phyloP scores from a whole-genome alignment of 2,329 filamentous ascomycete species.

The Didymella arachidicola region DNA sequence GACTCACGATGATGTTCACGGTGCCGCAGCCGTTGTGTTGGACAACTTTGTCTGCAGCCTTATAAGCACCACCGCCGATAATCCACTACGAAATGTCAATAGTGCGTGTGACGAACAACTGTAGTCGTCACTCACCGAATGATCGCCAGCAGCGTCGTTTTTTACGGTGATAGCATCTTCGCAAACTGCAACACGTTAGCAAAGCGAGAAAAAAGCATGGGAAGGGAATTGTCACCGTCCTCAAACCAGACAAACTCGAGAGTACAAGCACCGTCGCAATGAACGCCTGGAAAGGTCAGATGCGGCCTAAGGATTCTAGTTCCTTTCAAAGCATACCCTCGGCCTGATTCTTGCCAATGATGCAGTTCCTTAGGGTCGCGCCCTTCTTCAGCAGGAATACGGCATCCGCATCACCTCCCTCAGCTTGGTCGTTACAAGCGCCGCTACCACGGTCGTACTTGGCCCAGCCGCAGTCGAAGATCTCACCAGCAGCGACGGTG shows the following conservation, averaged over 20 bases:
- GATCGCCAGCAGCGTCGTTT: constrained; percentile 31
- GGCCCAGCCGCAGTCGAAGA: constrained; percentile 27
- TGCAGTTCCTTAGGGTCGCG: constrained; percentile 59
- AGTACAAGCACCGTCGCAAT: constrained; percentile 58
- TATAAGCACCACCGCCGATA: constrained; percentile 49
- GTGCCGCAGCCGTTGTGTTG: constrained; percentile 50
- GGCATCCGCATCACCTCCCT: constrained; percentile 49
- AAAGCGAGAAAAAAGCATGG: background rate
- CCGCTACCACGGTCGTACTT: constrained; percentile 30
- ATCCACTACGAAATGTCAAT: constrained; percentile 21
- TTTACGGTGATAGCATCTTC: constrained; percentile 46
- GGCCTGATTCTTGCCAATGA: constrained; percentile 59
- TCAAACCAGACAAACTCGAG: constrained; percentile 54
- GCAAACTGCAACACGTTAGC: constrained; percentile 35
- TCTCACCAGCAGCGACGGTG: constrained; percentile 24
- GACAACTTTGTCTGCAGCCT: constrained; percentile 47
- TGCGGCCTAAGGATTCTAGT: background rate
- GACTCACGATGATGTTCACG: constrained; percentile 36
- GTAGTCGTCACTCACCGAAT: background rate
- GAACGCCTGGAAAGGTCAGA: constrained; percentile 39
- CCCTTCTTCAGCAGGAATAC: constrained; percentile 60
- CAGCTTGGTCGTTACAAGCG: constrained; percentile 25
- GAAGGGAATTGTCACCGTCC: constrained; percentile 18
- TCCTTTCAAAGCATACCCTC: constrained; percentile 47
- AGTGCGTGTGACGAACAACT: constrained; percentile 19